Evolutionary conservation across 108 stramenopile genomes (phyloP).

Genomic region (Aurantiochytrium sp.): DNA sequence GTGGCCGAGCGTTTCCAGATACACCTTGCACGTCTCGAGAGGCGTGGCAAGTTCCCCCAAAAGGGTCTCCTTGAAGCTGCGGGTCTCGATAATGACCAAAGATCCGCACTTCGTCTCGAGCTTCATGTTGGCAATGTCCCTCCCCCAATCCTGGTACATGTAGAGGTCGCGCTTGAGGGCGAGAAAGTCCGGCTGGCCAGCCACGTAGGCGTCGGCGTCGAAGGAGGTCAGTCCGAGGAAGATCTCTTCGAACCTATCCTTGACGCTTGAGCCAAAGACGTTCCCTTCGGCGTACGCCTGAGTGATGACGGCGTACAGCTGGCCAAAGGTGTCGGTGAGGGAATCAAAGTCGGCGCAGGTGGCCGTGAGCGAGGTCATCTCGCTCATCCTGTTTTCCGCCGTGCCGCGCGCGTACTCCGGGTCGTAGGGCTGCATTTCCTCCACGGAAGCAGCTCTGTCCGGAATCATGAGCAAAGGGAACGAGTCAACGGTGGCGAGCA

Average conservation of each 20-base stretch:
- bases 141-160: constrained; percentile 25
- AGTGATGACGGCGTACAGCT: not conserved
- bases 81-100: not conserved
- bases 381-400: not conserved
- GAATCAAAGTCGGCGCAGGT: constrained; percentile 29
- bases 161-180: not conserved
- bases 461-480: constrained; percentile 16
- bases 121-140: constrained; percentile 25
- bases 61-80: constrained; percentile 12
- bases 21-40: not conserved
- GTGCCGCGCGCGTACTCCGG: not conserved
- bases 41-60: not conserved
- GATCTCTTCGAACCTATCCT: not conserved
- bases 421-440: constrained; percentile 13
- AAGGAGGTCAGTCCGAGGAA: constrained; percentile 17
- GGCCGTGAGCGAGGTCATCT: not conserved
- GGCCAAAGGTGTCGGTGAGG: constrained; percentile 1
- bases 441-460: not conserved
- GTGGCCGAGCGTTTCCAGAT: not conserved
- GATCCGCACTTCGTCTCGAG: constrained; percentile 5
- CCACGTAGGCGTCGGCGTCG: not conserved
- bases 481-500: not conserved
- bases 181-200: not conserved
- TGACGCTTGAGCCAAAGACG: not conserved
- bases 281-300: not conserved